Base-by-base conservation (phyloP, 2,329 filamentous ascomycete genomes). In the Fusarium stilboides region DNA sequence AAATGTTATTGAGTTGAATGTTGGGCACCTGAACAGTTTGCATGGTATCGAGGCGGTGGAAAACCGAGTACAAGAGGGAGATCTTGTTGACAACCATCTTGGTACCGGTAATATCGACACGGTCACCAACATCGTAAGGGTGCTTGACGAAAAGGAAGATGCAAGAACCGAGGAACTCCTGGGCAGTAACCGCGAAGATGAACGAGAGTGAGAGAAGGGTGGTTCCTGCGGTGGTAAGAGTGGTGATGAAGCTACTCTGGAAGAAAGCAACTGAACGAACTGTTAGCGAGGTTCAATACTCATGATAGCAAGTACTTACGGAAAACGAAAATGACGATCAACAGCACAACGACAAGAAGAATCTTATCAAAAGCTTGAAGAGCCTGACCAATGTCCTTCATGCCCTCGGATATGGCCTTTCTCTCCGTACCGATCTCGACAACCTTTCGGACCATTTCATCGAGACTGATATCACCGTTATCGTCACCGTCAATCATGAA, bases 81-180 rank as follows among this genome's bases (percentile, higher is more conserved):
- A 98, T 98, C 78, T 94, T 93, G 80, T 98, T 94, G 13, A 99
- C 96, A 6, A 94, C 85, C 72, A 97, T 89, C 72, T 89, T 86
- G 69, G 91, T 86, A 17, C 85, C 85, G 53, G 78, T 82, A 68
- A 98, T 92, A 74, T 98, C 94, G 43, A 98, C 93, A 26, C 96
- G 91, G 78, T 99, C 96, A 65, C 95, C 94, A 22, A 98, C 94
- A 77, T 99, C 96, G 78, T 92, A 98, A 0, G 96, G 95, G 78
- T 99, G 96, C 84, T 99, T 99, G 84, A 98, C 94, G 75, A 99
- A 99, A 2, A 99, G 84, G 84, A 99, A 99, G 76, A 99, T 97
- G 83, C 95, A 98, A 37, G 94, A 98, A 75, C 95, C 95, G n/a
- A 99, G 88, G 68, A 99, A 92, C 80, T 99, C 96, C 80, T 98